Evolutionary conservation across 371 early-diverging fungal species (phyloP), one percentile per base, ranked within the genome.

Genomic region (Blakeslea trispora): DNA sequence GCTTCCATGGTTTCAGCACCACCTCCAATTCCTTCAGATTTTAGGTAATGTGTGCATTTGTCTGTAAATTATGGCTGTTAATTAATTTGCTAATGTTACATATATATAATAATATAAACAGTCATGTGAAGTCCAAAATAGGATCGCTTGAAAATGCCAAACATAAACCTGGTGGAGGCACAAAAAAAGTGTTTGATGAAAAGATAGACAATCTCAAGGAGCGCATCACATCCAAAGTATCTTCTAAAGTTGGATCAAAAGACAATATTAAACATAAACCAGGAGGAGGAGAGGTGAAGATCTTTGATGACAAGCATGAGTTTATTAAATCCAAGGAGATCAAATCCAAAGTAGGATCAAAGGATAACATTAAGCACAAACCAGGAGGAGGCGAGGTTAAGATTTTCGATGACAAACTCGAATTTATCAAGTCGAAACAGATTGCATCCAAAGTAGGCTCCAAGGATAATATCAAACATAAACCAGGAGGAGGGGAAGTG

Each of bases 141-240:
- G 59, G 59, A 13, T 53, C 53, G 5, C 19, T 59, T 13, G 59
- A 59, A 24, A 59, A 59, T 23, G 40, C 53, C 6, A 59, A 59
- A 45, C 59, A 59, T 24, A 59, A 53, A 31, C 59, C 59, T 3
- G 37, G 54, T n/a, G 53, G 59, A 19, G 59, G 53, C n/a, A 31
- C 23, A 17, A 45, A 21, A 15, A 51, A 51, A 13, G 45, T 59
- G 11, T 59, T 59, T 46, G 52, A 52, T 45, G 59, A 59, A 15
- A 53, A 53, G 8, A 45, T 45, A 15, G 23, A 43, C 15, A 23
- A 14, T 1, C 14, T 59, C 18, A 50, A 35, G n/a, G 59, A 59
- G 44, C 32, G 23, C 14, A 39, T 52, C 13, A 22, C n/a, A 9
- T 23, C 40, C 5, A 55, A 47, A 21, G 57, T 52, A 42, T 32